Evolutionary conservation across 2,329 filamentous ascomycete species (phyloP), one percentile per base, ranked within the genome.

Genomic region (Fusarium torulosum): DNA sequence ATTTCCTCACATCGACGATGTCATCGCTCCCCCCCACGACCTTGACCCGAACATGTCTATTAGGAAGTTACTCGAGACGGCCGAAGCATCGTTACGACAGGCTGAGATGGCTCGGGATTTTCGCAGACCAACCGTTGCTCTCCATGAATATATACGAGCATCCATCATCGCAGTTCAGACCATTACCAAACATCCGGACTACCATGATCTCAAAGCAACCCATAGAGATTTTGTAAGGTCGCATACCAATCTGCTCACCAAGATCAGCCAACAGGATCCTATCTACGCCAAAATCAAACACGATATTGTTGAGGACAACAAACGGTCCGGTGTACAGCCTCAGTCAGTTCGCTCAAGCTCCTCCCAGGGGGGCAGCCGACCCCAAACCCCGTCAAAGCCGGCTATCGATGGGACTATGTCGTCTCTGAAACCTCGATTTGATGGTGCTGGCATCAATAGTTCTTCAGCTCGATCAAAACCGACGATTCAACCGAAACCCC

Each of bases 61-160:
- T 62, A 84, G 83, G 57, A 85, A 80, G 66, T 75, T 89, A 37
- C 77, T 90, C 15, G 82, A 84, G 43, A 75, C 79, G 41, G 86
- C 84, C 52, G 84, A 90, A 71, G 74, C 76, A 21, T 82, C 83
- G 45, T 81, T 89, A 60, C 83, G 83, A 62, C 84, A 87, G 71
- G 90, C 92, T 37, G 85, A 88, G 66, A 86, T 85, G 52, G 82
- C 84, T 57, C 83, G 89, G 59, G 86, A 86, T 63, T 90, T 91
- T 78, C 82, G 86, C 25, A 84, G 88, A 35, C 87, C 89, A 6
- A 93, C 96, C 74, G 78, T 88, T 37, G 94, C 94, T 4, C 90
- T 97, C 55, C 87, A 91, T 67, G 92, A 97, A 63, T 98, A 95
- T 75, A 85, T 98, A 59, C 88, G 90, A 66, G 92, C 94, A 13